A percentile compares a stretch with the other conserved stretches of the same genome.
Evolutionary conservation across 176 grass and related monocot genomes (phyloP).

Genomic region (Hsuehochloa calcarea): DNA sequence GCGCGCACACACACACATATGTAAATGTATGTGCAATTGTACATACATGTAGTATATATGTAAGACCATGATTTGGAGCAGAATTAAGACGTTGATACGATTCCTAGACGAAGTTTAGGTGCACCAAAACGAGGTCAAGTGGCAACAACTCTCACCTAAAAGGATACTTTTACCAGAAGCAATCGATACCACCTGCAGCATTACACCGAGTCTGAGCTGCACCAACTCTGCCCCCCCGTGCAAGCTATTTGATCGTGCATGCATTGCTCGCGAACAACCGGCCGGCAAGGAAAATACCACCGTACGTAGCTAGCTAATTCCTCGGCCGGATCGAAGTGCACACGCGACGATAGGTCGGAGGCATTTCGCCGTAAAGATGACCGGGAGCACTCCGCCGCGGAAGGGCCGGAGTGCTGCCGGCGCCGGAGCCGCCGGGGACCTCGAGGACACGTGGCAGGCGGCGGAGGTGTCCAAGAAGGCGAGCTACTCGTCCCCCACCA

Average conservation of each 20-base stretch:
- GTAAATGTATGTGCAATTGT: too few species aligned
- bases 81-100: not conserved
- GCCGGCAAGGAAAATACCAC: not conserved
- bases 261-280: not conserved
- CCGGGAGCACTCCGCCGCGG: not conserved
- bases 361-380: not conserved
- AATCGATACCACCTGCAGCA: constrained; percentile 35
- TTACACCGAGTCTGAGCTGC: not conserved
- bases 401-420: not conserved
- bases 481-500: not conserved
- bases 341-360: not conserved
- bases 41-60: not conserved
- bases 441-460: constrained; percentile 16
- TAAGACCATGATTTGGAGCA: not conserved
- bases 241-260: constrained; percentile 26
- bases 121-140: constrained; percentile 37
- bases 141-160: constrained; percentile 72
- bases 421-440: not conserved
- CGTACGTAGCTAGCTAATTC: not conserved
- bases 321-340: not conserved
- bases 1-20: not conserved
- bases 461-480: not conserved
- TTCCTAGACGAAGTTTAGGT: constrained; percentile 43
- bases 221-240: not conserved
- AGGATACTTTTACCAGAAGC: constrained; percentile 45